Evolutionary conservation across 139 green algal species (phyloP), one percentile per base, ranked within the genome.

Genomic region (Volvox africanus): DNA sequence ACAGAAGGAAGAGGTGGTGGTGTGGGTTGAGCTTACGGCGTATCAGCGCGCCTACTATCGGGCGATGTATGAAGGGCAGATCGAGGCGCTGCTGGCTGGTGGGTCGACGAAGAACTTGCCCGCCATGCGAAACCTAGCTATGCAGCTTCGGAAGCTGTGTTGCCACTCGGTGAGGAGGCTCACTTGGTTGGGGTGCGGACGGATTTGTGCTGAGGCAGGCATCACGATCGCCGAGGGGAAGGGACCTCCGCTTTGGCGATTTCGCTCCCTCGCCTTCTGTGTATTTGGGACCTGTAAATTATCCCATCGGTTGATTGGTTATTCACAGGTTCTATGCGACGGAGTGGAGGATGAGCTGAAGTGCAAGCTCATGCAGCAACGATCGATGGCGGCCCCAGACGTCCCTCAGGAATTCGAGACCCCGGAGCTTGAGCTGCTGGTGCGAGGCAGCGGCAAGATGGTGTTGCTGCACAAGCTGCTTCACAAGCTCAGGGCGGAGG

Each of bases 61-160:
- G 33, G 95, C 94, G 17, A 87, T 97, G n/a, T 97, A 97, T 88
- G 93, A 89, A 37, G 94, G 96, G 50, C 93, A 97, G 92, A 95
- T 96, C 37, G 92, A 87, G 24, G 79, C 93, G 36, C 92, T 98
- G 88, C 87, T 99, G 73, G 89, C 35, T 14, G 96, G 96, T 22
- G 90, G 55, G 28, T 71, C 61, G 12, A 18, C 75, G 68, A 96
- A 96, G 80, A 97, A 97, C 92, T 65, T 99, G 91, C 95, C 96
- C 28, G 91, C 94, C 81, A 92, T 99, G 92, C 84, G 93, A 62
- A 99, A 99, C 93, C 94, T 99, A 67, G 96, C 95, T 26, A 99
- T 99, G 98, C 96, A 99, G 95, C 96, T 99, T 89, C 96, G 98
- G 90, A 99, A 99, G 94, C 94, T 99, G 61, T 99, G 97, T 96